phyloP scores from a whole-genome alignment of 2,329 filamentous ascomycete species.

The Thermoascus crustaceus region DNA sequence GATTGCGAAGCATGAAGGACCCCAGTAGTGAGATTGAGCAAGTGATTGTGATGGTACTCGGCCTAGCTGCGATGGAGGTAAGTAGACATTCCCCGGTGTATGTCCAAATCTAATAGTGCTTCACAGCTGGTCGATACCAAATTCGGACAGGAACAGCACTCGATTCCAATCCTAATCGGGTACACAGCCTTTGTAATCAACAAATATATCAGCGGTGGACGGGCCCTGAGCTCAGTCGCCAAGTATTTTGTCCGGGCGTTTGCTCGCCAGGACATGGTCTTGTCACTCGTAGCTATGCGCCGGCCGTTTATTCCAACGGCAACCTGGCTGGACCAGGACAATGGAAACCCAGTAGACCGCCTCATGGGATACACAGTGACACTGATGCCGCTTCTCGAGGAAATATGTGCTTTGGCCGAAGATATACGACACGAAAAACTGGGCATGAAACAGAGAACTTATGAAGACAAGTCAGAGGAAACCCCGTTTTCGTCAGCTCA shows the following conservation, averaged over 20 bases:
- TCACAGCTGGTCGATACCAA: constrained; percentile 16
- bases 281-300: constrained; percentile 18
- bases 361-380: constrained; percentile 24
- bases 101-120: constrained; percentile 1
- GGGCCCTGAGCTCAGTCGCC: constrained; percentile 17
- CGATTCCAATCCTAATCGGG: constrained; percentile 11
- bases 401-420: constrained; percentile 20
- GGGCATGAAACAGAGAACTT: neutral
- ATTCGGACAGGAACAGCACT: constrained; percentile 15
- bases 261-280: constrained; percentile 24
- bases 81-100: constrained; percentile 2
- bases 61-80: constrained; percentile 23
- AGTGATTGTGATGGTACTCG: constrained; percentile 19
- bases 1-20: constrained; percentile 15
- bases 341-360: constrained; percentile 16
- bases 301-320: constrained; percentile 15
- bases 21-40: constrained; percentile 18
- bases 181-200: constrained; percentile 14
- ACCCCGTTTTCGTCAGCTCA: too few species aligned
- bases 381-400: constrained; percentile 22
- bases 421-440: constrained; percentile 11
- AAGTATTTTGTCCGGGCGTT: constrained; percentile 26
- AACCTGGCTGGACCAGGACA: constrained; percentile 20
- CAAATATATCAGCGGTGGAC: constrained; percentile 12
- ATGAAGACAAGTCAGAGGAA: neutral